phyloP scores from a whole-genome alignment of 2,329 filamentous ascomycete species.

The Zymoseptoria passerinii region DNA sequence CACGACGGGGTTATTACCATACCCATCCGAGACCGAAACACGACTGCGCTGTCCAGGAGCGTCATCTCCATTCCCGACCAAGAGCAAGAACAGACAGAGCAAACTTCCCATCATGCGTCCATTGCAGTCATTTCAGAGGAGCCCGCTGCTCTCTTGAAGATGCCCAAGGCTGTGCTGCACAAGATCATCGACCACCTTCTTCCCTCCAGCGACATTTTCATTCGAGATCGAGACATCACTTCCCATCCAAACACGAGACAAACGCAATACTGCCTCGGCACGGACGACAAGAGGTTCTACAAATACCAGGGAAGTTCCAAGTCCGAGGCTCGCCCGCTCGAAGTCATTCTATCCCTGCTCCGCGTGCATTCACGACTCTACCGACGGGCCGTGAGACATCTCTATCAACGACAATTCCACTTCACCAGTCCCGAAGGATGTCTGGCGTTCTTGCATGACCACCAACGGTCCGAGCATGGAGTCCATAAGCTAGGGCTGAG shows the following conservation, averaged over 20 bases:
- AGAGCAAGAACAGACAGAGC: constrained; percentile 1
- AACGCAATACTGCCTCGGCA: constrained; percentile 4
- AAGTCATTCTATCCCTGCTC: constrained; percentile 5
- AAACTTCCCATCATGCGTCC: constrained; percentile 1
- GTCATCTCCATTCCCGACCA: background rate
- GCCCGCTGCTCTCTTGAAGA: background rate
- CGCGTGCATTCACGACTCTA: constrained; percentile 3
- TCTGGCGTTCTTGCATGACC: constrained; percentile 7
- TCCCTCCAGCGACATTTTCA: background rate
- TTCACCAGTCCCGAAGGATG: constrained; percentile 7
- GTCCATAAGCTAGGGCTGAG: background rate
- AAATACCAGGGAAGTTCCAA: constrained; percentile 6
- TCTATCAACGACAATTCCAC: constrained; percentile 4
- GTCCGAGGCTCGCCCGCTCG: background rate
- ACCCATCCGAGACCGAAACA: background rate
- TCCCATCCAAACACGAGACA: constrained; percentile 2
- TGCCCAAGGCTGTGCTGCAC: constrained; percentile 1
- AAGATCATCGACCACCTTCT: constrained; percentile 6
- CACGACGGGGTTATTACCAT: background rate
- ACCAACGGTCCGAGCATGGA: constrained; percentile 2
- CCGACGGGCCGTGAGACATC: constrained; percentile 1
- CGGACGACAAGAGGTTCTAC: background rate
- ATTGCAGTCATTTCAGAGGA: background rate
- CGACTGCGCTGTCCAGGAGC: background rate
- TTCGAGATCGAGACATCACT: background rate